A percentile compares a stretch with the other conserved stretches of the same genome.
Evolutionary conservation across 768 basidiomycete genomes (phyloP).

Genomic region (Vararia minispora): DNA sequence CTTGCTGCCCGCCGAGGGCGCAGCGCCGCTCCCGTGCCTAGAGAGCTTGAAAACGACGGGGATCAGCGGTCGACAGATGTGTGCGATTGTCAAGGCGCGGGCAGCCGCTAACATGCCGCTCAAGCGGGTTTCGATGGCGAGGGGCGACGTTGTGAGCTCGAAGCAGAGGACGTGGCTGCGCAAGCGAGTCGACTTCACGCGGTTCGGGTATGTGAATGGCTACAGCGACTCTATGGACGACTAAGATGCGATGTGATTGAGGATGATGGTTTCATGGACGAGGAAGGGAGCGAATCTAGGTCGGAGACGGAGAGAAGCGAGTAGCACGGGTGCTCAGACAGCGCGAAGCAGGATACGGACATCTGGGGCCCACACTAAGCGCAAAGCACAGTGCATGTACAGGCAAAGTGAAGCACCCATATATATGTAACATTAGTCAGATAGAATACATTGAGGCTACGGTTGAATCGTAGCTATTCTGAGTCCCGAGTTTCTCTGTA

Average conservation of each 20-base stretch:
- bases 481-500: no score
- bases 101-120: constrained; percentile 39
- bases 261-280: constrained; percentile 18
- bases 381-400: no score
- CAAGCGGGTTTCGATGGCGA: constrained; percentile 32
- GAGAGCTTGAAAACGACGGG: constrained; percentile 35
- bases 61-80: constrained; percentile 30
- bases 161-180: constrained; percentile 42
- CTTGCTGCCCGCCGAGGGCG: constrained; percentile 7
- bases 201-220: constrained; percentile 49
- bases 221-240: constrained; percentile 38
- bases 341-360: no score
- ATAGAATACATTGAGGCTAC: no score
- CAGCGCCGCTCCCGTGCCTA: constrained; percentile 42
- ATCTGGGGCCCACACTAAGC: no score
- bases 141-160: constrained; percentile 28
- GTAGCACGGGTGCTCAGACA: no score
- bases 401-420: no score
- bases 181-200: constrained; percentile 35
- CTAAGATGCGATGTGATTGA: constrained; percentile 6
- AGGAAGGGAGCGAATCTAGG: constrained; percentile 17
- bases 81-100: constrained; percentile 33
- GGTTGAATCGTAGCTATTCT: no score
- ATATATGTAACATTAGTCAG: no score
- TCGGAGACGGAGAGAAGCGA: no score